A percentile compares a stretch with the other conserved stretches of the same genome.
These are phyloP conservation scores for Setomelanomma holmii DNA, from an alignment of 2,329 filamentous ascomycete species.

Conservation along the genomic window DNA sequence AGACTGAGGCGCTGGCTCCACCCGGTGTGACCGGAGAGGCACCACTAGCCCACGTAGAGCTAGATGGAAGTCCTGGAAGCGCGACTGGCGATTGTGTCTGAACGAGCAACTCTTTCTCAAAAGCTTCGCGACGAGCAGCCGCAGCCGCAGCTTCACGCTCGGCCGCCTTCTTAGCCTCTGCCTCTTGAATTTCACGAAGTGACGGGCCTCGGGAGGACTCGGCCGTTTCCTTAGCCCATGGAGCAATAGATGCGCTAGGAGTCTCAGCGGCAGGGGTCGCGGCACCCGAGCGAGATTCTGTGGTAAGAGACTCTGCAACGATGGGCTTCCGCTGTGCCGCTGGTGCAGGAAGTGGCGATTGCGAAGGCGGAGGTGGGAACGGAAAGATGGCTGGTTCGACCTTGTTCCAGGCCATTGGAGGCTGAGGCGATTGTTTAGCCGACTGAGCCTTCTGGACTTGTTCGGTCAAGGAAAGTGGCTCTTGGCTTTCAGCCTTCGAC, in stretches of 20 bases:
- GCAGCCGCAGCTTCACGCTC: constrained; percentile 83
- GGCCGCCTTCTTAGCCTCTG: constrained; percentile 90
- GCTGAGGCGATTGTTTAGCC: constrained; percentile 63
- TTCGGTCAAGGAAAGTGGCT: constrained; percentile 76
- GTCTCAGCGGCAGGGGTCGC: constrained; percentile 75
- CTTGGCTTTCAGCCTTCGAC: constrained; percentile 43
- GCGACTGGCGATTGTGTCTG: constrained; percentile 66
- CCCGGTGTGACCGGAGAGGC: constrained; percentile 72
- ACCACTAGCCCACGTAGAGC: constrained; percentile 83
- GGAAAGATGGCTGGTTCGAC: constrained; percentile 78
- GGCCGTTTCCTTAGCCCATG: constrained; percentile 87
- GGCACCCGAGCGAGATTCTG: constrained; percentile 74
- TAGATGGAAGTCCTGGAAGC: constrained; percentile 82
- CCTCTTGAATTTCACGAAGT: constrained; percentile 94
- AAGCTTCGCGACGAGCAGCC: constrained; percentile 75
- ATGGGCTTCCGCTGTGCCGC: constrained; percentile 88
- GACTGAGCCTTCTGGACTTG: constrained; percentile 80
- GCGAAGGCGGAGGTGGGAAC: constrained; percentile 75
- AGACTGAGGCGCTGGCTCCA: constrained; percentile 58
- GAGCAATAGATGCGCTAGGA: constrained; percentile 77
- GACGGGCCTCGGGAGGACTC: constrained; percentile 84
- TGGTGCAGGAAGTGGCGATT: constrained; percentile 84
- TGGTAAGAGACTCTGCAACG: constrained; percentile 75
- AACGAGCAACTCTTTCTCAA: constrained; percentile 78
- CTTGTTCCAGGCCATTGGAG: constrained; percentile 65